A percentile compares a stretch with the other conserved stretches of the same genome.
Evolutionary conservation across 2,329 filamentous ascomycete species (phyloP).

Genomic region (Beauveria sp.): DNA sequence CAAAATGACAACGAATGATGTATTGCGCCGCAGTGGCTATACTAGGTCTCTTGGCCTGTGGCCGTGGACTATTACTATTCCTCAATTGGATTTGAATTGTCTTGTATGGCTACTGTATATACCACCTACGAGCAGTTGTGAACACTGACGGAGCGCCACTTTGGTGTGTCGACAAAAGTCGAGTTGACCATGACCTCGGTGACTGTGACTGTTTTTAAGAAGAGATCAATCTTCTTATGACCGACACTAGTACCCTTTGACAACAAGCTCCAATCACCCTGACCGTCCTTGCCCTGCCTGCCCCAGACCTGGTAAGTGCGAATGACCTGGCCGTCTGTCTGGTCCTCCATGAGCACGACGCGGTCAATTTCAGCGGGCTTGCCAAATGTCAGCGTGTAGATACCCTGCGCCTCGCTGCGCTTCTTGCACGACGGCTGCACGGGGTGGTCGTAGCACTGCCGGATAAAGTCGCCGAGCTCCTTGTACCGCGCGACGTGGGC

Average conservation of each 20-base stretch:
- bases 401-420: background rate
- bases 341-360: constrained; percentile 21
- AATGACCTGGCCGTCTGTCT: constrained; percentile 19
- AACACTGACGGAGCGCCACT: constrained; percentile 18
- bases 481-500: constrained; percentile 18
- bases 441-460: constrained; percentile 5
- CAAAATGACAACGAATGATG: too few relatives aligned
- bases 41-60: too few relatives aligned
- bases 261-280: constrained; percentile 15
- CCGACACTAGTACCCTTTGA: constrained; percentile 20
- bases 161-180: constrained; percentile 18
- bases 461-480: constrained; percentile 19
- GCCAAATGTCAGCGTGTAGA: constrained; percentile 12
- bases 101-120: background rate
- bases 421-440: background rate
- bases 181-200: constrained; percentile 18
- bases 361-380: constrained; percentile 17
- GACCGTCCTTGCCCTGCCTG: constrained; percentile 12
- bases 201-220: constrained; percentile 14
- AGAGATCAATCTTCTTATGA: constrained; percentile 20
- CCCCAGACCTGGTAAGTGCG: constrained; percentile 18
- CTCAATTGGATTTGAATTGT: background rate
- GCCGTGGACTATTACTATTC: too few relatives aligned
- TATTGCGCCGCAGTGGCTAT: too few relatives aligned
- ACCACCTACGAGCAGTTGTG: constrained; percentile 16